Percentiles rank a stretch among this genome's conserved stretches.
phyloP scores from a whole-genome alignment of 2,329 filamentous ascomycete genomes.

The Exophiala sideris region DNA sequence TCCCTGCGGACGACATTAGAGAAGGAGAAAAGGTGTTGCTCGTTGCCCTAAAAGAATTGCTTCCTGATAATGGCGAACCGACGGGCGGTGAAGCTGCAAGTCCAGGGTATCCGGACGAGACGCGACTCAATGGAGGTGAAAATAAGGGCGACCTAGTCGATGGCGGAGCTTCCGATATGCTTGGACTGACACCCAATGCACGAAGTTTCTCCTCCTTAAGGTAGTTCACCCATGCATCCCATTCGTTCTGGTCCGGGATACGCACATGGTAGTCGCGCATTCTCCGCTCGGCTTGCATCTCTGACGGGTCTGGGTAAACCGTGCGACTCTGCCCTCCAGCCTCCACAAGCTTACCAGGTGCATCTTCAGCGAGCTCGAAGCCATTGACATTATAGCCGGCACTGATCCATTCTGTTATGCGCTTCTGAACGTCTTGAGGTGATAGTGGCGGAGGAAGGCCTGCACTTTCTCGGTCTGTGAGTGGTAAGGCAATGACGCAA shows the following conservation, averaged over 20 bases:
- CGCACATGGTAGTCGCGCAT: slow-evolving; percentile 36
- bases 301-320: slow-evolving; percentile 41
- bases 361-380: slow-evolving; percentile 34
- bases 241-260: slow-evolving; percentile 51
- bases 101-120: slow-evolving; percentile 70
- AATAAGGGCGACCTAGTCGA: slow-evolving; percentile 58
- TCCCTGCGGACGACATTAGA: slow-evolving; percentile 56
- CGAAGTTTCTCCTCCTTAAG: slow-evolving; percentile 88
- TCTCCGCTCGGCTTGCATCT: slow-evolving; percentile 36
- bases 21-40: slow-evolving; percentile 63
- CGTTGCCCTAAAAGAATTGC: slow-evolving; percentile 60
- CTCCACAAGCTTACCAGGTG: background rate
- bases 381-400: slow-evolving; percentile 44
- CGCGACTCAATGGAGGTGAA: slow-evolving; percentile 61
- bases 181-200: slow-evolving; percentile 81
- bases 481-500: slow-evolving; percentile 67
- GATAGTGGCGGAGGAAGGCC: slow-evolving; percentile 39
- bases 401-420: slow-evolving; percentile 40
- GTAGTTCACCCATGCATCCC: slow-evolving; percentile 76
- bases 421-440: slow-evolving; percentile 37
- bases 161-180: slow-evolving; percentile 65
- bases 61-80: slow-evolving; percentile 72
- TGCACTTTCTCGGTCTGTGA: slow-evolving; percentile 63
- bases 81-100: slow-evolving; percentile 81
- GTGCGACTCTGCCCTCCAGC: slow-evolving; percentile 40